A percentile compares a stretch with the other conserved stretches of the same genome.
phyloP scores from a whole-genome alignment of 179 eudicot species.

The Drosera spatulata region DNA sequence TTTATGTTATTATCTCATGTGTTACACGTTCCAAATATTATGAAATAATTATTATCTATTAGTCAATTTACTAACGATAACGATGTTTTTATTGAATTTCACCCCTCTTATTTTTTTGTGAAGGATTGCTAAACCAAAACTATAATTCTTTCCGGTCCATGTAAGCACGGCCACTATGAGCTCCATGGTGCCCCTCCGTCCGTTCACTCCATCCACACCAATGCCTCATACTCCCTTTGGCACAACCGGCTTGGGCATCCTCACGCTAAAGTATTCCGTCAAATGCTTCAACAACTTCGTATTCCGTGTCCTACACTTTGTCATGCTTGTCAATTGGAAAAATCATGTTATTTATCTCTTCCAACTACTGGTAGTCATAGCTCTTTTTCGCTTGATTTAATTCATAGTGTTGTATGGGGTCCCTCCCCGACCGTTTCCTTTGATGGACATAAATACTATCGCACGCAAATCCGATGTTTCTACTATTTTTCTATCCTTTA shows the following conservation, averaged over 20 bases:
- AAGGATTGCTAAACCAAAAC: neutral
- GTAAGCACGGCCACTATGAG: neutral
- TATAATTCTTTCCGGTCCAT: neutral
- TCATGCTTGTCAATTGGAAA: neutral
- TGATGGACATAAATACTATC: no score
- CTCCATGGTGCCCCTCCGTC: neutral
- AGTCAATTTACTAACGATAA: neutral
- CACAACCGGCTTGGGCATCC: neutral
- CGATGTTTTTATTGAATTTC: neutral
- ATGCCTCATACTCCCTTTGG: neutral
- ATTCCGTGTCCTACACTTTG: neutral
- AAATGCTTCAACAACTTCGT: neutral
- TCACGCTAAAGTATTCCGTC: neutral
- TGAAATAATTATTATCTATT: neutral
- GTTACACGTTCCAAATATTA: neutral
- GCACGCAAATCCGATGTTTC: no score
- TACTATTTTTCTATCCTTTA: no score
- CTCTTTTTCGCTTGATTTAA: no score
- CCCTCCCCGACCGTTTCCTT: no score
- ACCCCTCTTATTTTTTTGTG: neutral
- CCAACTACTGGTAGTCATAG: no score
- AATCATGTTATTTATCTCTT: no score
- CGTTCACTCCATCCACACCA: neutral
- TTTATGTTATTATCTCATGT: neutral
- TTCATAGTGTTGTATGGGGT: no score